A percentile compares a stretch with the other conserved stretches of the same genome.
phyloP scores from a whole-genome alignment of 2,329 filamentous ascomycete genomes.

The Calonectria montana region DNA sequence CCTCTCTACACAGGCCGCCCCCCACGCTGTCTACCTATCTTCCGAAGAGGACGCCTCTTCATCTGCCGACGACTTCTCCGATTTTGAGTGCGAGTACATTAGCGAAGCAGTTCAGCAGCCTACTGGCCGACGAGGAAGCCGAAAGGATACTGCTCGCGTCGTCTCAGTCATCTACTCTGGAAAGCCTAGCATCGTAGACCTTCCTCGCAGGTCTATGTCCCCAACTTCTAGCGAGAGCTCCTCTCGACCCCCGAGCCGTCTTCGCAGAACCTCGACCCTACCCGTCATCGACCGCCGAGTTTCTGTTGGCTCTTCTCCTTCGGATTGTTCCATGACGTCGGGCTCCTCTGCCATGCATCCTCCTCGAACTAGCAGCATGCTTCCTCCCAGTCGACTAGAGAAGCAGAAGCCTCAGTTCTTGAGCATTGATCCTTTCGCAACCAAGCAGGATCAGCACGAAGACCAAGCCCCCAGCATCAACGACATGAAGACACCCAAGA shows the following conservation, averaged over 20 bases:
- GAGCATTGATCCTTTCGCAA: conserved; percentile 65
- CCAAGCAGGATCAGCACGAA: conserved; percentile 42
- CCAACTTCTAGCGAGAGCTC: conserved; percentile 49
- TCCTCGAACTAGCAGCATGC: conserved; percentile 58
- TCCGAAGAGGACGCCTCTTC: conserved; percentile 75
- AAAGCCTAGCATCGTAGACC: conserved; percentile 68
- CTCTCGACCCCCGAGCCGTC: conserved; percentile 35
- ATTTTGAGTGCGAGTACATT: conserved; percentile 62
- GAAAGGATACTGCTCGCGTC: conserved; percentile 67
- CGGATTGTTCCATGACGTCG: conserved; percentile 30
- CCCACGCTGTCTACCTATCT: conserved; percentile 72
- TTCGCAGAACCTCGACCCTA: conserved; percentile 48
- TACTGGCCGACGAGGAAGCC: conserved; percentile 51
- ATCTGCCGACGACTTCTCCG: conserved; percentile 69
- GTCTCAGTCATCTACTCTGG: conserved; percentile 70
- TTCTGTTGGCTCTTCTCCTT: conserved; percentile 48
- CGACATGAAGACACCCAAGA: conserved; percentile 44
- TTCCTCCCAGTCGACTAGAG: conserved; percentile 46
- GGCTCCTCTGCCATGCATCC: conserved; percentile 47
- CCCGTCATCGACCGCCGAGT: conserved; percentile 47
- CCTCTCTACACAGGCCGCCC: conserved; percentile 52
- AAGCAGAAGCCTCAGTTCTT: conserved; percentile 61
- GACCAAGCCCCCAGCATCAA: conserved; percentile 37
- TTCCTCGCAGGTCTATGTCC: conserved; percentile 59
- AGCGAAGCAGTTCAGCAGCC: conserved; percentile 48